Percentiles rank a stretch among this genome's conserved stretches.
phyloP scores from a whole-genome alignment of 2,329 filamentous ascomycete genomes.

The Coleophoma crateriformis region DNA sequence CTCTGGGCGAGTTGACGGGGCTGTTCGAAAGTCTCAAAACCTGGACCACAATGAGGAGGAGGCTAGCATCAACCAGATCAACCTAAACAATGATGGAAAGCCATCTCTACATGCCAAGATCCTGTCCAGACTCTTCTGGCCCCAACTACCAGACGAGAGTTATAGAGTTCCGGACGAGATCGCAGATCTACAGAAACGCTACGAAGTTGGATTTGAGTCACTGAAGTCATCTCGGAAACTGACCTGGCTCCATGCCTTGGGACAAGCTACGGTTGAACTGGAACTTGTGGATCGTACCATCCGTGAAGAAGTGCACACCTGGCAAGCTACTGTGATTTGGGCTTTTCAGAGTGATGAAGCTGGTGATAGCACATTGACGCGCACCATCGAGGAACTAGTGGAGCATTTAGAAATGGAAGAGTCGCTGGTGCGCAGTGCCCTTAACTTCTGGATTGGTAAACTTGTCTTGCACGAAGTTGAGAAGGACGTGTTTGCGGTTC shows the following conservation, averaged over 20 bases:
- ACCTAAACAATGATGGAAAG: conserved; percentile 21
- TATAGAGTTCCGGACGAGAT: conserved; percentile 60
- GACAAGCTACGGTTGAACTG: conserved; percentile 73
- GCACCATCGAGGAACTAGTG: conserved; percentile 47
- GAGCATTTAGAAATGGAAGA: conserved; percentile 64
- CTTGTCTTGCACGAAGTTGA: conserved; percentile 54
- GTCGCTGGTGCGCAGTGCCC: conserved; percentile 59
- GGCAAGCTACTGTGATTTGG: conserved; percentile 83
- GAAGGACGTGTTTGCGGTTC: conserved; percentile 56
- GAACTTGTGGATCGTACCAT: conserved; percentile 77
- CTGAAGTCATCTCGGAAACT: conserved; percentile 83
- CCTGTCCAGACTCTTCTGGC: conserved; percentile 91
- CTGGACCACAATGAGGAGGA: conserved; percentile 26
- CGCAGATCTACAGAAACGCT: conserved; percentile 57
- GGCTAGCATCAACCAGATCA: conserved; percentile 22
- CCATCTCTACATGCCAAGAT: conserved; percentile 70
- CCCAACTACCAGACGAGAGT: conserved; percentile 64
- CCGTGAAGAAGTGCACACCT: conserved; percentile 68
- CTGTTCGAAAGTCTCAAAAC: conserved; percentile 50
- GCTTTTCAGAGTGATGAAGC: conserved; percentile 56
- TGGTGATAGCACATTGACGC: conserved; percentile 22
- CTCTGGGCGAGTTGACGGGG: conserved; percentile 66
- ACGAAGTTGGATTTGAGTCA: conserved; percentile 69
- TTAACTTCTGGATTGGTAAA: conserved; percentile 68
- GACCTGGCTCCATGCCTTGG: conserved; percentile 80